Evolutionary conservation across 2,329 filamentous ascomycete species (phyloP).

Genomic region (Pseudocercospora vitis): DNA sequence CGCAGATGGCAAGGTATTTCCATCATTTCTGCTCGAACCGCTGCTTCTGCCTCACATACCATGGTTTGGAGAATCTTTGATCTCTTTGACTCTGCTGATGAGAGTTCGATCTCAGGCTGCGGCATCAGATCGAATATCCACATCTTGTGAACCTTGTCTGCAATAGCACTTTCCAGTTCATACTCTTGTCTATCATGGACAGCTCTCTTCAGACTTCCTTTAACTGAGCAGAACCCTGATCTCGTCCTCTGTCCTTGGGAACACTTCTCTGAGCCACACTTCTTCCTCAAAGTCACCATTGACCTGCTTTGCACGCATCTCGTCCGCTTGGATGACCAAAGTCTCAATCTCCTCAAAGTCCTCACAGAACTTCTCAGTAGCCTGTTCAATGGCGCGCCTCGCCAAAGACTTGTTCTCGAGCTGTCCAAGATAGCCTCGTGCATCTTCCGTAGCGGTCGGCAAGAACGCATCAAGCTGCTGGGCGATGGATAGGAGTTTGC

Average conservation of each 20-base stretch:
- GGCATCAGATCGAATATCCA: no score
- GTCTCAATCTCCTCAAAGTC: constrained; percentile 75
- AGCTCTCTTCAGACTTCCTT: no score
- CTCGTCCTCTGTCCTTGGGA: constrained; percentile 64
- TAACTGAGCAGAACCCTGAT: constrained; percentile 61
- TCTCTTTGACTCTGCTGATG: no score
- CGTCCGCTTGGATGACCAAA: constrained; percentile 60
- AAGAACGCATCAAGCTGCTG: constrained; percentile 86
- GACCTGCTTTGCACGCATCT: constrained; percentile 41
- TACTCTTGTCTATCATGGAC: no score
- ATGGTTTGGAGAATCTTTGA: no score
- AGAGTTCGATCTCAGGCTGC: no score
- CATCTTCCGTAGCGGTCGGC: constrained; percentile 89
- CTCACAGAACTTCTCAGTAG: constrained; percentile 77
- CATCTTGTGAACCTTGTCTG: no score
- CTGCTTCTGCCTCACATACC: no score
- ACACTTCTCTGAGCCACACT: constrained; percentile 54
- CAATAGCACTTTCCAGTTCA: no score
- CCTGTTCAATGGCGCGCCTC: constrained; percentile 75
- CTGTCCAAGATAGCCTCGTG: constrained; percentile 73
- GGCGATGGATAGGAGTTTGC: constrained; percentile 63
- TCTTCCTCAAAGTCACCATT: constrained; percentile 41
- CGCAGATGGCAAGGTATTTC: no score
- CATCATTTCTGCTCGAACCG: no score
- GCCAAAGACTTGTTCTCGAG: constrained; percentile 72